Conservation (phyloP, 1,284 basidiomycete genomes). For the Boletellus dicymbophilus region DNA sequence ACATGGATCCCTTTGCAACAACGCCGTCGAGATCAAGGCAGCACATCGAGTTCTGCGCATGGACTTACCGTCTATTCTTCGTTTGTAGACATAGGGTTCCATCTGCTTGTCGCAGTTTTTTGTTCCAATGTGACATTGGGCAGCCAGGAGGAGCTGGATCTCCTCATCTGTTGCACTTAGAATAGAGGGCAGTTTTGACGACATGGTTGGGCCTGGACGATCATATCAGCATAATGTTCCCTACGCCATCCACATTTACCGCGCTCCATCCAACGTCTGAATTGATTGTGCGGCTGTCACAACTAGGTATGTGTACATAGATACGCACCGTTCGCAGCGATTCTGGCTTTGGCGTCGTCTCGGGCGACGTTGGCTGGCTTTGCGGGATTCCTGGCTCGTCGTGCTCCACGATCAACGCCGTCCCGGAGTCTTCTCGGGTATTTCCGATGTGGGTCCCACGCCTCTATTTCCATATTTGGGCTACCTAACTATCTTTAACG, state of each 20-base stretch:
- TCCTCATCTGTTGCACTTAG: conserved; percentile 97
- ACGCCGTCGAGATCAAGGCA: conserved; percentile 7
- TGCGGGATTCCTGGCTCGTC: conserved; percentile 19
- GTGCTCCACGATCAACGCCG: conserved; percentile 3
- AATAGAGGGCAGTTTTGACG: conserved; percentile 91
- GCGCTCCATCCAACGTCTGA: conserved; percentile 31
- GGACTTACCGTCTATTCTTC: conserved; percentile 86
- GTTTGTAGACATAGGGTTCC: conserved; percentile 98
- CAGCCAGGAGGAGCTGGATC: conserved; percentile 92
- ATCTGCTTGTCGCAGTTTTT: conserved; percentile 99
- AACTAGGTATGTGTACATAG: not conserved
- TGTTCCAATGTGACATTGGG: conserved; percentile 95
- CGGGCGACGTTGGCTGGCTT: conserved; percentile 25
- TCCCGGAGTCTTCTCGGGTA: conserved; percentile 18
- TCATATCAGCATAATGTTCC: conserved; percentile 17
- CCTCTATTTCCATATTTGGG: conserved; percentile 2
- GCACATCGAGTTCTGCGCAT: not conserved
- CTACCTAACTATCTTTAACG: not conserved
- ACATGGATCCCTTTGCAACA: conserved; percentile 81
- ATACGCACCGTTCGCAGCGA: conserved; percentile 25
- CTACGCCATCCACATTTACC: conserved; percentile 36
- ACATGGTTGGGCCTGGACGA: conserved; percentile 46
- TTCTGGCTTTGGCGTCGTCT: conserved; percentile 29
- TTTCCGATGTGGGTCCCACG: conserved; percentile 8
- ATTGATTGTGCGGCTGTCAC: conserved; percentile 20